Base-by-base conservation (phyloP, 2,329 filamentous ascomycete genomes). In the Pseudogymnoascus sp. region DNA sequence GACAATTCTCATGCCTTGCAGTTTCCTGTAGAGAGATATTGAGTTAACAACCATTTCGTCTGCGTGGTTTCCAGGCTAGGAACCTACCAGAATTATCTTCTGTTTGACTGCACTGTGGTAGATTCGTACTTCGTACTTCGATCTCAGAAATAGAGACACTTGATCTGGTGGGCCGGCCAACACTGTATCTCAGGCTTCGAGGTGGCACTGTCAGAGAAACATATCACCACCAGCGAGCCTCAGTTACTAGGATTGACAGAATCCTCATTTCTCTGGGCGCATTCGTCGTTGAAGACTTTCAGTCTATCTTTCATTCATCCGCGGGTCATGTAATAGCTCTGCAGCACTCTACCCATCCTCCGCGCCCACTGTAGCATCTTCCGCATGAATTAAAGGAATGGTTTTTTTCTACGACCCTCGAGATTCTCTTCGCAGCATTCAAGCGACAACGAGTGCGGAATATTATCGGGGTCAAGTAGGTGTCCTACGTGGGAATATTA, bases 341-440 rank as follows among this genome's bases (percentile, higher is more conserved):
- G 63, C 67, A 4, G 72, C 72, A 9, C 67, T 70, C 7, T 61
- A 64, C 38, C 72, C 65, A 37, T 71, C 61, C 57, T 69, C 70
- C 12, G 70, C 9, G 65, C 57, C 71, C 69, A 74, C 30, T 62
- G 63, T 2, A 74, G 57, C 71, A 73, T 74, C 26, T 64, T 63
- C 6, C 56, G 45, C 13, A 70, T 59, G 55, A 73, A 72, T 12
- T 65, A 56, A 5, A 73, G 59, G 38, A 73, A 74, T 4, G 65
- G 37, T 15, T 57, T 26, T 48, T 70, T 71, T 23, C 73, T 68
- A 8, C 69, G 63, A 8, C 65, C 68, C 30, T 65, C 26, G 6
- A 72, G 56, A 15, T 68, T 70, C 41, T 60, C 61, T 30, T 62
- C 61, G 18, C 55, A 23, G 7, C 60, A 26, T 13, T 64, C 63